phyloP scores from a whole-genome alignment of 257 asterid species.

The Primulina eburnea region DNA sequence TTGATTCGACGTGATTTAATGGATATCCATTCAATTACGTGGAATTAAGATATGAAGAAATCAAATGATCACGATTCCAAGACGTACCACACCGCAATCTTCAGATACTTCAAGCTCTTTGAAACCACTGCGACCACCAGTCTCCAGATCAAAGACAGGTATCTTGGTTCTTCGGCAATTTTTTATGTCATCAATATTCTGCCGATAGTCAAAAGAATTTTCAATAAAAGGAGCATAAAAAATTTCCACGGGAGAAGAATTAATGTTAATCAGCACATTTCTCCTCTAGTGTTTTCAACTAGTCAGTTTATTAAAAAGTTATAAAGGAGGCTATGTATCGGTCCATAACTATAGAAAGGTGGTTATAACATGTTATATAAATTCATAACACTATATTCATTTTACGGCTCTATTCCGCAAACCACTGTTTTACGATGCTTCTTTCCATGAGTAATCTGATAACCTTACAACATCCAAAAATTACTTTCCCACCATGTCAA shows the following conservation, averaged over 20 bases:
- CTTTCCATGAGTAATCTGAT: not conserved
- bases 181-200: constrained; percentile 87
- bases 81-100: constrained; percentile 95
- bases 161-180: constrained; percentile 72
- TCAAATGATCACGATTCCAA: constrained; percentile 7
- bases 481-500: not conserved
- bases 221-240: constrained; percentile 9
- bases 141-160: constrained; percentile 88
- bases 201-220: constrained; percentile 30
- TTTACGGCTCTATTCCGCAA: not conserved
- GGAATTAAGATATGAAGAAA: not conserved
- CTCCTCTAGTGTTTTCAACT: constrained; percentile 7
- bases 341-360: constrained; percentile 10
- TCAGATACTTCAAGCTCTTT: constrained; percentile 92
- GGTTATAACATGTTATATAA: not conserved
- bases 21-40: not conserved
- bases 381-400: constrained; percentile 1
- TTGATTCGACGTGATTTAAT: not conserved
- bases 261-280: constrained; percentile 3
- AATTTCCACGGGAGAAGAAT: constrained; percentile 1
- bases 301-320: not conserved
- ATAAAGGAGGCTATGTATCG: not conserved
- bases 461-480: not conserved
- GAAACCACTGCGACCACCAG: constrained; percentile 85
- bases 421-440: not conserved